Evolutionary conservation across 1,139 yeast genomes (phyloP), one percentile per base, ranked within the genome.

Genomic region (Magnusiomyces tetraspermus): DNA sequence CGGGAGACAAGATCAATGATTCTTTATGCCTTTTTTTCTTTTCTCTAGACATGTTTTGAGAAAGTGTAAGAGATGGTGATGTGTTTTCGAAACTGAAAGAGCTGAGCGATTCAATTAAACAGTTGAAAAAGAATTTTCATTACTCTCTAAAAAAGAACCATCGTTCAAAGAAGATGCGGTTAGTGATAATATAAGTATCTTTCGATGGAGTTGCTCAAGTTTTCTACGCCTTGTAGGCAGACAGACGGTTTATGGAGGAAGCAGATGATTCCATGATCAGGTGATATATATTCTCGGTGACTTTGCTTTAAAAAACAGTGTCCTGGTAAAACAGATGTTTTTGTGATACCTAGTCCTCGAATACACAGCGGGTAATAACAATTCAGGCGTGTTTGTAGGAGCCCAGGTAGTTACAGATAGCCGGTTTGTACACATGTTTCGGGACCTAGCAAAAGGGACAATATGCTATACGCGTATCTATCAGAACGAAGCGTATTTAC

Each of bases 1-100:
- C 3, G 56, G 56, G 10, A 53, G 42, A 6, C 49, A 42, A 8
- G 49, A 46, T 36, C 49, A 17, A 36, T 46, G 49, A 22, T 31
- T 28, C 19, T 31, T 21, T 17, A 21, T 28, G 6, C 24, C 23
- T 36, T 46, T 36, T 23, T 5, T 22, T 17, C 15, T 36, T 19
- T 15, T 21, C 11, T 15, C 37, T 11, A n/a, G 41, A 11, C 2
- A 26, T 4, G 13, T 30, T 23, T 15, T 30, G 24, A 26, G 41
- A 33, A 19, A 42, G 13, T 4, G 41, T 5, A 15, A 28, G 30
- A 2, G 49, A 46, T 22, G 42, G 22, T 17, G 49, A 21, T 21
- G 41, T 36, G 13, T 43, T 19, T 10, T 22, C 5, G 42, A 38
- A 38, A 19, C 21, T n/a, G 31, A 26, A 28, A 26, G 46, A 26